Conservation (phyloP, 139 green algal species). For the Chlorella sp. region DNA sequence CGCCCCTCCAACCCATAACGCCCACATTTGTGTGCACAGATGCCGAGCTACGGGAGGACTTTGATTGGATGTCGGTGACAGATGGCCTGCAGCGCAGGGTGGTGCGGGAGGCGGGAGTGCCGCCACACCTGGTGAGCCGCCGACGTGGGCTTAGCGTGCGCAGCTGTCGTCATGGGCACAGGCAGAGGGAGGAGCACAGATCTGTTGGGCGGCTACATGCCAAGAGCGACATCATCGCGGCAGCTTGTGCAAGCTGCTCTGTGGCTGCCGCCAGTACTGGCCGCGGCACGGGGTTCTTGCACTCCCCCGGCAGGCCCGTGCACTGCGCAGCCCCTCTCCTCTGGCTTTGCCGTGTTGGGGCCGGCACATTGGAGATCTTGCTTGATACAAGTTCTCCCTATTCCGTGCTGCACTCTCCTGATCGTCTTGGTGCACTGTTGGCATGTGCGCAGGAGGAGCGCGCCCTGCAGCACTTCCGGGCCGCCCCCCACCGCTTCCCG, state of each 20-base stretch:
- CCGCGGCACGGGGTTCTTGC: no score
- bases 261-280: neutral
- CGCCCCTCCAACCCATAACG: no score
- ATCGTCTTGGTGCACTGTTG: no score
- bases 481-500: neutral
- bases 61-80: conserved; percentile 4
- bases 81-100: neutral
- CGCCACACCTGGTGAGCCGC: neutral
- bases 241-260: neutral
- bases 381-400: neutral
- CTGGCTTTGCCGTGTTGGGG: no score
- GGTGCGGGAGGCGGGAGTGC: conserved; percentile 1
- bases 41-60: conserved; percentile 6
- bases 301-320: no score
- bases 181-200: neutral
- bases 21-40: neutral
- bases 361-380: neutral
- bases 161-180: neutral
- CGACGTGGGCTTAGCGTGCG: neutral
- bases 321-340: no score
- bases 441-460: neutral
- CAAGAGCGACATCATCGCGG: neutral
- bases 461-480: neutral
- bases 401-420: neutral
- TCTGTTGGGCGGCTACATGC: neutral